Percentiles rank a stretch among this genome's conserved stretches.
These are phyloP conservation scores for Trypanosoma boissoni DNA, from an alignment of 208 protist genomes.

Conservation along the genomic window DNA sequence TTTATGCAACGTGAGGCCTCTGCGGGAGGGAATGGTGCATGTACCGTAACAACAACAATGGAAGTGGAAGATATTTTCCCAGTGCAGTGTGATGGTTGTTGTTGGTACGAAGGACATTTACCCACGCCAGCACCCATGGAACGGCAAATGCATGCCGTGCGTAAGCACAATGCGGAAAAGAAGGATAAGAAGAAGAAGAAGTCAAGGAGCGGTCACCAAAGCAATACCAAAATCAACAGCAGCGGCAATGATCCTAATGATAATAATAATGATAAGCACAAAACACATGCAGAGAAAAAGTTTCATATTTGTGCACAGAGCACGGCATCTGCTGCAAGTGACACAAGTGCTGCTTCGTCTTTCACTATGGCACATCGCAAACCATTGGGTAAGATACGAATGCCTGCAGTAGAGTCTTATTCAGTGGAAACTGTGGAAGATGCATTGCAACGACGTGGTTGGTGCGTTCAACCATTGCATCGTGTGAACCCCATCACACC, in stretches of 20 bases:
- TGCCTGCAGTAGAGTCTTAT: too few species aligned
- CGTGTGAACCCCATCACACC: conserved; percentile 27
- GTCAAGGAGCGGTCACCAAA: neutral
- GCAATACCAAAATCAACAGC: neutral
- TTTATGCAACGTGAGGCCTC: conserved; percentile 8
- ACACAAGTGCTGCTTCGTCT: neutral
- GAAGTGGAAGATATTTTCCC: conserved; percentile 42
- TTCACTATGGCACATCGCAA: too few species aligned
- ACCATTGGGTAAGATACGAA: too few species aligned
- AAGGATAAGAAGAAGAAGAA: conserved; percentile 1
- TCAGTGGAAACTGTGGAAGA: neutral
- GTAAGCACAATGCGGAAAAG: conserved; percentile 10
- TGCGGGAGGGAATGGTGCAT: neutral
- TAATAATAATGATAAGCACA: too few species aligned
- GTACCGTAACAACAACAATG: conserved; percentile 26
- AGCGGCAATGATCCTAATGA: neutral
- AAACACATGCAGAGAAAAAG: too few species aligned
- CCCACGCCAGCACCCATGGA: conserved; percentile 43
- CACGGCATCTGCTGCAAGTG: neutral
- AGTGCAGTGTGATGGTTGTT: conserved; percentile 41
- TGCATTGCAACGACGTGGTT: conserved; percentile 25
- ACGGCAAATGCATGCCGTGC: conserved; percentile 36
- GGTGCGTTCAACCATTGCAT: conserved; percentile 57
- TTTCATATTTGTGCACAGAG: neutral
- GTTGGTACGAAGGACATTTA: conserved; percentile 46